phyloP scores from a whole-genome alignment of 2,329 filamentous ascomycete genomes.

The Penicillium freii region DNA sequence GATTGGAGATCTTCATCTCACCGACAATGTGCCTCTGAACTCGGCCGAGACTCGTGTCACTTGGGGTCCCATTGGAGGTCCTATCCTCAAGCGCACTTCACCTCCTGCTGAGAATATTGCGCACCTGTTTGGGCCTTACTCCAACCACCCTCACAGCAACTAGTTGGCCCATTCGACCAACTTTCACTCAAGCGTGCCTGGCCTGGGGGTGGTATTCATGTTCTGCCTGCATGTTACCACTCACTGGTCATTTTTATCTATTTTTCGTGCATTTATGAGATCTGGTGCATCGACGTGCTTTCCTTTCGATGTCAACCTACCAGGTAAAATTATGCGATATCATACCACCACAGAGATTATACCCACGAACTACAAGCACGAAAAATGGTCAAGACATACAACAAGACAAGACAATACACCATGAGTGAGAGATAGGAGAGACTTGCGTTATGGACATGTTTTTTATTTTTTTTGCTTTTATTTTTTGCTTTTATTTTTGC shows the following conservation, averaged over 20 bases:
- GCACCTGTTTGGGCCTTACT: background rate
- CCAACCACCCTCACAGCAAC: background rate
- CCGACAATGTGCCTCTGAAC: background rate
- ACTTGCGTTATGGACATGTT: background rate
- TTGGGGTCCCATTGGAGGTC: constrained; percentile 7
- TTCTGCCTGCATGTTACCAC: background rate
- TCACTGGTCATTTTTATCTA: background rate
- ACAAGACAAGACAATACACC: background rate
- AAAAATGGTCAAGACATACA: background rate
- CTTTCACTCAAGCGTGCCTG: background rate
- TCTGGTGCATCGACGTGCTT: background rate
- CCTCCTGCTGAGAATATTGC: background rate
- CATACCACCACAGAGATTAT: background rate
- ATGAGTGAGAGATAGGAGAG: background rate
- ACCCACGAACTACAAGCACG: background rate
- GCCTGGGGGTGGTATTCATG: background rate
- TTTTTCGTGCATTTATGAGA: background rate
- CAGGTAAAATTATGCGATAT: background rate
- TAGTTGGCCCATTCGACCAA: background rate
- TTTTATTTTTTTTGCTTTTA: background rate
- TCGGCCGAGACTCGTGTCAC: background rate
- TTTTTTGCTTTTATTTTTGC: background rate
- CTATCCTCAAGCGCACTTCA: background rate
- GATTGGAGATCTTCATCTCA: background rate
- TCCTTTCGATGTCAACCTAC: background rate